These are phyloP conservation scores for Daldinia vernicosa DNA, from an alignment of 495 filamentous ascomycete genomes.

Conservation along the genomic window DNA sequence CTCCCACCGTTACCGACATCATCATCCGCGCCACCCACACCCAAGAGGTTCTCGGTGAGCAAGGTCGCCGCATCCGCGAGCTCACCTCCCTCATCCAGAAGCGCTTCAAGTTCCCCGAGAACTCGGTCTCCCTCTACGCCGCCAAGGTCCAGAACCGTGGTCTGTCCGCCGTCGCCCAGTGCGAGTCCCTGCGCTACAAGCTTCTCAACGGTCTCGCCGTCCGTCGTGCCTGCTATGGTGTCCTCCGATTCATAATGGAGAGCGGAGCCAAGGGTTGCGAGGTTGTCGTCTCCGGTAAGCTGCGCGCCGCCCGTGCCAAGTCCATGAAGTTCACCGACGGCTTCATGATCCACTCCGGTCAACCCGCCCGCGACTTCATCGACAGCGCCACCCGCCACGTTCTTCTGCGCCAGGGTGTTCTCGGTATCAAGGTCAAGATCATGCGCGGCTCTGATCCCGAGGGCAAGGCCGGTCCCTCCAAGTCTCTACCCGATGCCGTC, in stretches of 20 bases:
- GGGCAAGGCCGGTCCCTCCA: constrained; percentile 96
- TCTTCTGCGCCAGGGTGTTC: constrained; percentile 97
- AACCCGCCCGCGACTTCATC: constrained; percentile 99
- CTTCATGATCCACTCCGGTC: constrained; percentile 99
- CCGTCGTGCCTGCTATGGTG: constrained; percentile 98
- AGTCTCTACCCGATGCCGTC: constrained; percentile 96
- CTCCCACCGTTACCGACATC: constrained; percentile 99
- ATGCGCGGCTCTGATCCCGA: constrained; percentile 99
- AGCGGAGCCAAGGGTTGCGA: constrained; percentile 98
- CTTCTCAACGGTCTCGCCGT: constrained; percentile 98
- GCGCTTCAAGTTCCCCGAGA: constrained; percentile 99
- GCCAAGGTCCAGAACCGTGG: constrained; percentile 99
- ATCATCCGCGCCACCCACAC: constrained; percentile 99
- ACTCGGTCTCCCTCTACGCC: constrained; percentile 99
- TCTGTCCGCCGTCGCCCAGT: constrained; percentile 99
- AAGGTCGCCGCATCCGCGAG: constrained; percentile 99
- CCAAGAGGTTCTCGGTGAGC: constrained; percentile 99
- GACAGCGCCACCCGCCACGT: constrained; percentile 98
- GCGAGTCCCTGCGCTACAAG: constrained; percentile 99
- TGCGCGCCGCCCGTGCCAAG: constrained; percentile 98
- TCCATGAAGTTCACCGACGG: constrained; percentile 99
- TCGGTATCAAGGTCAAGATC: constrained; percentile 99
- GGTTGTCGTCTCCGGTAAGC: constrained; percentile 98
- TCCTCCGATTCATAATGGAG: constrained; percentile 99
- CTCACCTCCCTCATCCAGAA: constrained; percentile 99